phyloP scores from a whole-genome alignment of 176 grass and related monocot genomes.

The Musa beccarii region DNA sequence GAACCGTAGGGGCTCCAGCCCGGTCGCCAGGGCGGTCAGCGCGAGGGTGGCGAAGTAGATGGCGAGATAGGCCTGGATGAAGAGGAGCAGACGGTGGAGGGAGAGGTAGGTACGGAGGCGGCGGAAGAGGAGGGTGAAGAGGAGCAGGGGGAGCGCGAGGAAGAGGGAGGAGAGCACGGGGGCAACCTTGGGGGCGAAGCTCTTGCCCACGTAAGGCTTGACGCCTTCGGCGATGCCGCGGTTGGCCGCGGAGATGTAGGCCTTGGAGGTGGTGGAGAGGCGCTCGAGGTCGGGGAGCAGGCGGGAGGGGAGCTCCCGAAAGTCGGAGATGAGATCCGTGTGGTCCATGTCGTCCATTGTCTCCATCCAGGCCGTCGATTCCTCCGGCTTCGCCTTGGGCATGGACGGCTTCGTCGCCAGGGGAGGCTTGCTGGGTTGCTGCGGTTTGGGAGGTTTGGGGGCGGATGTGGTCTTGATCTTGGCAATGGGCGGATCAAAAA shows the following conservation, averaged over 20 bases:
- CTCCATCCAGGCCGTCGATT: constrained; percentile 36
- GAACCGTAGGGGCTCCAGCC: constrained; percentile 85
- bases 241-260: constrained; percentile 84
- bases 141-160: constrained; percentile 53
- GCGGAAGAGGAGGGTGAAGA: constrained; percentile 58
- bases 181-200: constrained; percentile 47
- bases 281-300: constrained; percentile 84
- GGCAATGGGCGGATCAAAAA: background rate
- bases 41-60: constrained; percentile 96
- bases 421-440: background rate
- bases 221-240: constrained; percentile 56
- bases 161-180: constrained; percentile 45
- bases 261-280: constrained; percentile 67
- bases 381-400: constrained; percentile 15
- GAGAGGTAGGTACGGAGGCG: constrained; percentile 65
- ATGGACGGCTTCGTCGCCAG: constrained; percentile 18
- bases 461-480: constrained; percentile 7
- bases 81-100: constrained; percentile 53
- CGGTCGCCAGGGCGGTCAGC: constrained; percentile 52
- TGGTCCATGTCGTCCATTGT: constrained; percentile 30
- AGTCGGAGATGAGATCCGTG: constrained; percentile 56
- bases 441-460: background rate
- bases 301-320: constrained; percentile 47
- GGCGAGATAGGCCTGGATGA: constrained; percentile 91
- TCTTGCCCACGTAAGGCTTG: constrained; percentile 54